phyloP scores from a whole-genome alignment of 345 rosid species.

The Arabidopsis suecica region DNA sequence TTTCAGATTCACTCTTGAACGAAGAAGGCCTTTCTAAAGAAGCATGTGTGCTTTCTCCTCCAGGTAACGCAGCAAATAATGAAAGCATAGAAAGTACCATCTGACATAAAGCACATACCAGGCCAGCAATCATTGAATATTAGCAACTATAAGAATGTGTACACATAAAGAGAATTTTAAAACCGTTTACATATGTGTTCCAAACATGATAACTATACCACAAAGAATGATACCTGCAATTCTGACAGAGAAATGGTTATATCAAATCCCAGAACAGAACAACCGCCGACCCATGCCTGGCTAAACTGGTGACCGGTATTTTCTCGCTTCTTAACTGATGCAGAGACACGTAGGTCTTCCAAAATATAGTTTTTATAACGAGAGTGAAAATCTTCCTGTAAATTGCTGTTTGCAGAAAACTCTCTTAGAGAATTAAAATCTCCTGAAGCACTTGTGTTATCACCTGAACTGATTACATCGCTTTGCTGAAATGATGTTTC shows the following conservation, averaged over 20 bases:
- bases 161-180: background rate
- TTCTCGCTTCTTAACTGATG: slow-evolving; percentile 58
- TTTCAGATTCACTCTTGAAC: slow-evolving; percentile 49
- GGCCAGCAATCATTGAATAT: slow-evolving; percentile 37
- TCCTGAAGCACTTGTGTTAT: slow-evolving; percentile 50
- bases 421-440: slow-evolving; percentile 42
- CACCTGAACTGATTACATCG: slow-evolving; percentile 49
- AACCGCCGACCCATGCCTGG: slow-evolving; percentile 71
- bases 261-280: slow-evolving; percentile 74
- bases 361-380: slow-evolving; percentile 63
- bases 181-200: slow-evolving; percentile 14
- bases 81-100: slow-evolving; percentile 68
- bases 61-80: slow-evolving; percentile 56
- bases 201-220: slow-evolving; percentile 17
- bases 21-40: slow-evolving; percentile 45
- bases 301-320: slow-evolving; percentile 44
- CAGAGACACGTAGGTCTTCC: slow-evolving; percentile 59
- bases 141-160: slow-evolving; percentile 30
- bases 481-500: slow-evolving; percentile 43
- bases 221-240: slow-evolving; percentile 57
- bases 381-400: slow-evolving; percentile 43
- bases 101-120: slow-evolving; percentile 52
- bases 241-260: slow-evolving; percentile 73
- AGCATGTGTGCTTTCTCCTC: slow-evolving; percentile 49
- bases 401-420: slow-evolving; percentile 32